phyloP scores from a whole-genome alignment of 2,329 filamentous ascomycete genomes.

The Penicillium sp. region DNA sequence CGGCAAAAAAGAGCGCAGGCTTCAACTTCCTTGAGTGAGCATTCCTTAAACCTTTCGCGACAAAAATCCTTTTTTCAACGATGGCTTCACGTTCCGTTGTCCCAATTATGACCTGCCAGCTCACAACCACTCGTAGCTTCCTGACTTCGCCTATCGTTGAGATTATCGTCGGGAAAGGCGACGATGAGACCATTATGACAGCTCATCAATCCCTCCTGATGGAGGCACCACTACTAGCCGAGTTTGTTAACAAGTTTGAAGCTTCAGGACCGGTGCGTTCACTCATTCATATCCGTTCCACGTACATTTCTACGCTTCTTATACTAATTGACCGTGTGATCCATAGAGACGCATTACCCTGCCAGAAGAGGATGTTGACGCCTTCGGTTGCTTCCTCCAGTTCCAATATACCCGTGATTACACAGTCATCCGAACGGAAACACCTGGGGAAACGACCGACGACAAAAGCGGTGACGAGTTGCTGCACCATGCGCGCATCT shows the following conservation, averaged over 20 bases:
- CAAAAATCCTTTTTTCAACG: not conserved
- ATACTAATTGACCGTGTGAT: not conserved
- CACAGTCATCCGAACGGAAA: slow-evolving; percentile 63
- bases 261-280: slow-evolving; percentile 59
- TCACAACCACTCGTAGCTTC: slow-evolving; percentile 41
- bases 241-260: slow-evolving; percentile 60
- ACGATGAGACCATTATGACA: slow-evolving; percentile 61
- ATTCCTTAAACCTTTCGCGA: not conserved
- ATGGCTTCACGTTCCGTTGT: not conserved
- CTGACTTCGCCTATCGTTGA: slow-evolving; percentile 68
- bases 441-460: slow-evolving; percentile 59
- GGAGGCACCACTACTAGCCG: slow-evolving; percentile 71
- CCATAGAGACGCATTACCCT: slow-evolving; percentile 67
- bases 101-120: not conserved
- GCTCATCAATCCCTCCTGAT: slow-evolving; percentile 76
- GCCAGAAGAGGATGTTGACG: slow-evolving; percentile 64
- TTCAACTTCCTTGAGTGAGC: slow-evolving; percentile 32
- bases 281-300: not conserved
- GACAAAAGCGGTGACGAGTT: slow-evolving; percentile 81
- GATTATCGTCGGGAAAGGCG: slow-evolving; percentile 61
- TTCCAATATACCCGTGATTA: slow-evolving; percentile 85
- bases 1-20: slow-evolving; percentile 18
- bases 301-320: too few species aligned
- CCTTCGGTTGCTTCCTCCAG: slow-evolving; percentile 75
- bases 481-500: slow-evolving; percentile 83